Conservation (phyloP, 2,329 filamentous ascomycete genomes). For the Colletotrichum gloeosporioides region DNA sequence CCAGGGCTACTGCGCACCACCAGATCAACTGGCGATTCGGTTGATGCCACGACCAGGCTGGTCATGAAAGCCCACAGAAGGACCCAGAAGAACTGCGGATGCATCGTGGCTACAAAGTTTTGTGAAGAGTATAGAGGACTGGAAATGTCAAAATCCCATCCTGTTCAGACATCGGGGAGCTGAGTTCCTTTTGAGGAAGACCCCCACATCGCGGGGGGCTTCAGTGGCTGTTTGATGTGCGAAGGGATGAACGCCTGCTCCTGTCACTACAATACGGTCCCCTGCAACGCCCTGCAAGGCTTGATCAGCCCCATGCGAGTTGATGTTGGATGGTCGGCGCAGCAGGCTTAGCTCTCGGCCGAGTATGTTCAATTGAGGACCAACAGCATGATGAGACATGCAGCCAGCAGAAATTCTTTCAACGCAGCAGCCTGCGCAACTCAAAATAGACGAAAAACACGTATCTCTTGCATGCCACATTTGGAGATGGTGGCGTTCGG, state of each 20-base stretch:
- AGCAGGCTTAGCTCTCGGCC: not conserved
- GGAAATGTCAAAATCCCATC: not conserved
- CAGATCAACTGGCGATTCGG: not conserved
- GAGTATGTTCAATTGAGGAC: not conserved
- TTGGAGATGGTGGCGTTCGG: not conserved
- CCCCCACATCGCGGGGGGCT: not conserved
- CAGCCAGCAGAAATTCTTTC: fast-evolving
- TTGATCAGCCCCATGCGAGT: not conserved
- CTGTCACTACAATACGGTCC: not conserved
- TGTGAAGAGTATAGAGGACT: not conserved
- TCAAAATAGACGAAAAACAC: not conserved
- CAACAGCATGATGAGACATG: not conserved
- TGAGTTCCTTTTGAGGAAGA: not conserved
- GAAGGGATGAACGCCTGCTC: not conserved
- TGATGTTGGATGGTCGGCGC: not conserved
- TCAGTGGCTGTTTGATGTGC: not conserved
- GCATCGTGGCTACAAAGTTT: not conserved
- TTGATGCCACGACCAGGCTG: not conserved
- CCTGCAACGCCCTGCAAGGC: not conserved
- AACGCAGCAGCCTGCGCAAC: not conserved
- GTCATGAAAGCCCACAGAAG: not conserved
- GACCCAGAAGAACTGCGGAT: not conserved
- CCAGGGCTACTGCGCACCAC: not conserved
- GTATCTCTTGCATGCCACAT: no score
- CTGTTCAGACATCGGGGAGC: not conserved